Percentiles rank a stretch among this genome's conserved stretches.
These are phyloP conservation scores for Aspergillus sojae DNA, from an alignment of 2,329 filamentous ascomycete species.

Conservation along the genomic window DNA sequence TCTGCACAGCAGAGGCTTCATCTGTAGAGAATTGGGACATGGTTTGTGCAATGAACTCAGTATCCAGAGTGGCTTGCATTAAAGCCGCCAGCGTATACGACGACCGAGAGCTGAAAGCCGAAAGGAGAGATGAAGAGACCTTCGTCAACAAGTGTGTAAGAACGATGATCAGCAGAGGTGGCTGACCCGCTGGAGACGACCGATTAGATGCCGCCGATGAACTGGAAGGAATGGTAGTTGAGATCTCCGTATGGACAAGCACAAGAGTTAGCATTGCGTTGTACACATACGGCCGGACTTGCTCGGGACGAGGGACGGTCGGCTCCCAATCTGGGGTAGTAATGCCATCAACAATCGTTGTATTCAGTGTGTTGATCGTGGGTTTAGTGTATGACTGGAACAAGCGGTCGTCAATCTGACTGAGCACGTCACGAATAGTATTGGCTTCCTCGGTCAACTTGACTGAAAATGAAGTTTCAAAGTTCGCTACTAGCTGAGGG, in stretches of 20 bases:
- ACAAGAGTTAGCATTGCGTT: conserved; percentile 82
- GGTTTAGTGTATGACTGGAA: conserved; percentile 92
- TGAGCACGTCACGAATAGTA: conserved; percentile 85
- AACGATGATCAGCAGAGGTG: conserved; percentile 74
- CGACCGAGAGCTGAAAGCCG: conserved; percentile 70
- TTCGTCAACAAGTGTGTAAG: conserved; percentile 86
- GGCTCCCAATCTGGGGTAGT: conserved; percentile 72
- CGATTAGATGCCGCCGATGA: conserved; percentile 75
- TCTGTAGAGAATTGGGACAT: conserved; percentile 87
- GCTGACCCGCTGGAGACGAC: conserved; percentile 65
- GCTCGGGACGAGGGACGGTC: conserved; percentile 59
- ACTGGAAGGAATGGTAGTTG: conserved; percentile 70
- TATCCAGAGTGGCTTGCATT: conserved; percentile 96
- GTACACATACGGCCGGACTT: conserved; percentile 88
- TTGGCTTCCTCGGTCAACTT: conserved; percentile 92
- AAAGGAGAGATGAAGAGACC: conserved; percentile 76
- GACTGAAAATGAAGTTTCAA: conserved; percentile 91
- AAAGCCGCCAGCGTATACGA: conserved; percentile 77
- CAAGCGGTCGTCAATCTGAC: conserved; percentile 85
- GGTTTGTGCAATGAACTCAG: conserved; percentile 95
- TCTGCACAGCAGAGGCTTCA: conserved; percentile 76
- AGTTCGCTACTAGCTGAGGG: conserved; percentile 84
- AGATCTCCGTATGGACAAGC: conserved; percentile 86
- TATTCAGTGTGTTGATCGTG: conserved; percentile 66
- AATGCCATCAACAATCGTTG: conserved; percentile 74